Percentiles rank a stretch among this genome's conserved stretches.
Conservation (phyloP, 441 rosid genomes). For the Populus tomentosa region DNA sequence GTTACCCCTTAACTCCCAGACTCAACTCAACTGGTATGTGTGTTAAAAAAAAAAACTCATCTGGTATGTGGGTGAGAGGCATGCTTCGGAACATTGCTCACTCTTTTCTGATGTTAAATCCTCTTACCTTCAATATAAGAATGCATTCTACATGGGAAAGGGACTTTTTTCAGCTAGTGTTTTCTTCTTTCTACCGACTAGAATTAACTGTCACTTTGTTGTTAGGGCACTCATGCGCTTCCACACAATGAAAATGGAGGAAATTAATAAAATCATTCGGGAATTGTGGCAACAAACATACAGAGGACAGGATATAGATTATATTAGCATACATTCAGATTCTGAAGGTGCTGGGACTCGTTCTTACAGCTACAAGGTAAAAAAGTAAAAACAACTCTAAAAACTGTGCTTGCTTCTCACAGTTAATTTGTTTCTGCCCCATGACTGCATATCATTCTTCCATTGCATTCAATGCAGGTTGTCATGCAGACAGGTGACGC, state of each 20-base stretch:
- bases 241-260: conserved; percentile 99
- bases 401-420: not conserved
- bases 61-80: no score
- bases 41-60: no score
- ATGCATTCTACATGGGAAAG: no score
- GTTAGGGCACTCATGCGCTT: conserved; percentile 96
- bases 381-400: not conserved
- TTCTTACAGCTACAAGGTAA: conserved; percentile 94
- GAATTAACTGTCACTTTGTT: not conserved
- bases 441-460: not conserved
- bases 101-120: no score
- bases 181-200: not conserved
- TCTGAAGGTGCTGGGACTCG: conserved; percentile 96
- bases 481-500: conserved; percentile 97
- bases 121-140: no score
- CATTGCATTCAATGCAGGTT: conserved; percentile 44
- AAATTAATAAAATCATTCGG: conserved; percentile 94
- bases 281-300: conserved; percentile 99
- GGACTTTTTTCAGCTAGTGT: no score
- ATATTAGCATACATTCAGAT: conserved; percentile 91
- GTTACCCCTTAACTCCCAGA: no score
- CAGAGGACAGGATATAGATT: conserved; percentile 97
- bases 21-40: no score
- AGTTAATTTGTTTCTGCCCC: not conserved
- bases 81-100: no score